Evolutionary conservation across 2,329 filamentous ascomycete species (phyloP).

Genomic region (Eutypella sp.): DNA sequence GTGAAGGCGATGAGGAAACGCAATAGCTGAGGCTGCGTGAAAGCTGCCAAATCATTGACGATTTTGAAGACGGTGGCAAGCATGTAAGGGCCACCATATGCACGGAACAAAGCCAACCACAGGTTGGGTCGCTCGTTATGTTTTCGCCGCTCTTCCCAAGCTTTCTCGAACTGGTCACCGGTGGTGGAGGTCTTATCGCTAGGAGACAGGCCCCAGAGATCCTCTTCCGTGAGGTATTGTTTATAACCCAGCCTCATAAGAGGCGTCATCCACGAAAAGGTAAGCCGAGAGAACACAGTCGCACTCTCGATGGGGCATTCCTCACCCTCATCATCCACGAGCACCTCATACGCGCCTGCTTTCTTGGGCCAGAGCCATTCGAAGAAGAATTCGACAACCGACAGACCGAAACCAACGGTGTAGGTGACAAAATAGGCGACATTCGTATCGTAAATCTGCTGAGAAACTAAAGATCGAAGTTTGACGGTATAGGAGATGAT

Average conservation of each 20-base stretch:
- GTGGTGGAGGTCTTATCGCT: slow-evolving; percentile 75
- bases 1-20: slow-evolving; percentile 81
- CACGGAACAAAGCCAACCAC: slow-evolving; percentile 79
- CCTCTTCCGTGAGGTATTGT: slow-evolving; percentile 86
- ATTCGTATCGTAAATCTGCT: slow-evolving; percentile 62
- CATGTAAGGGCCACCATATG: slow-evolving; percentile 81
- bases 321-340: slow-evolving; percentile 49
- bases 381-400: slow-evolving; percentile 64
- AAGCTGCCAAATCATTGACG: slow-evolving; percentile 80
- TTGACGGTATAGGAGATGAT: slow-evolving; percentile 75
- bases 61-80: slow-evolving; percentile 81
- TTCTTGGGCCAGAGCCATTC: slow-evolving; percentile 88
- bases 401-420: slow-evolving; percentile 65
- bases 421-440: slow-evolving; percentile 75
- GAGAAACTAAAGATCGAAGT: slow-evolving; percentile 77
- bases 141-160: slow-evolving; percentile 75
- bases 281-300: slow-evolving; percentile 86
- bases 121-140: slow-evolving; percentile 66
- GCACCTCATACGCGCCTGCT: slow-evolving; percentile 54
- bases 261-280: slow-evolving; percentile 98
- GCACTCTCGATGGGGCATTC: slow-evolving; percentile 81
- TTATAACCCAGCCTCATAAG: slow-evolving; percentile 95
- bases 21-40: slow-evolving; percentile 85
- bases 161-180: slow-evolving; percentile 61
- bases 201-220: slow-evolving; percentile 86